Base-by-base conservation (phyloP, 306 rosid species). In the Cucumis melo region DNA sequence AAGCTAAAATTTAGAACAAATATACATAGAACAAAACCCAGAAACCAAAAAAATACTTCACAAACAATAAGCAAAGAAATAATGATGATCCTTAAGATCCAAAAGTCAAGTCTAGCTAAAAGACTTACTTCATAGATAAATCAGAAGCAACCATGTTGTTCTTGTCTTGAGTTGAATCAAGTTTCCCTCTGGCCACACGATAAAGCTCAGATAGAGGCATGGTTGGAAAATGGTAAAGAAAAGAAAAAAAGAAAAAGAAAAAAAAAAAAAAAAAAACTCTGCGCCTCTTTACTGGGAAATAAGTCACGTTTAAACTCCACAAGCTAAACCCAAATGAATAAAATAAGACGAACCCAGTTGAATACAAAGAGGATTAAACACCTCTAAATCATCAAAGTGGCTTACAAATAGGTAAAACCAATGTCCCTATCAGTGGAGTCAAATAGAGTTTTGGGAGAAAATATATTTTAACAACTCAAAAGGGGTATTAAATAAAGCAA, bases 171-270 rank as follows among this genome's bases (percentile, higher is more conserved):
- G 55, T 58, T 15, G 89, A 78, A 74, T 85, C 91, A 79, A 87
- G 82, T 72, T 85, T 88, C 66, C 85, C 87, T 83, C 86, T 85
- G 54, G 90, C 85, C 79, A 89, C 66, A 71, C 91, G 90, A 82
- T 86, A 90, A 41, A 92, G 86, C 87, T 94, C 98, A 50, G 91
- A 89, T 20, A 94, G 78, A 85, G 99, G 97, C 99, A 94, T 92
- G 80, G 71, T 36, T 80, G 81, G 67, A 61, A 74, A 65, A 70
- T n/a, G 58, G 78, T 76, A 82, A 83, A 32, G 4, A 32, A 32
- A 27, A 27, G 29, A 27, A 27, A 27, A 3, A 27, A 32, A 32
- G 5, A 32, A 32, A 79, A 82, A 63, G 5, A 32, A 32, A 32
- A 32, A 79, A 82, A 59, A 32, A 79, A 82, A 59, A 32, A 32